Base-by-base conservation (phyloP, 108 stramenopile species). In the Seminavis robusta region DNA sequence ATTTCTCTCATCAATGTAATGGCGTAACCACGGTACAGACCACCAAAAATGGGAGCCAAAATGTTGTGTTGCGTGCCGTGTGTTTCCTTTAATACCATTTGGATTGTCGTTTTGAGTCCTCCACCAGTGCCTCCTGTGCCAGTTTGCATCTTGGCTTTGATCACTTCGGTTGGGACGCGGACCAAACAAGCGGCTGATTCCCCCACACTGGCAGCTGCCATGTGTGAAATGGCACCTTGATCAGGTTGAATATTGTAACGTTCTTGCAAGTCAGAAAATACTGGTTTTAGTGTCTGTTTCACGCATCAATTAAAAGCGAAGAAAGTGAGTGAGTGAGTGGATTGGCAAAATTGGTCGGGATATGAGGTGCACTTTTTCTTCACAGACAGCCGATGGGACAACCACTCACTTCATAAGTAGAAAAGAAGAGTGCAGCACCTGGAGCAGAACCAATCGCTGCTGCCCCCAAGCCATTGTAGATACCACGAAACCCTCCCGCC, bases 111-210 rank as follows among this genome's bases (percentile, higher is more conserved):
- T 0, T 43, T 27, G 23, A 92, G 54, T 17, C 61, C 38, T 4
- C 77, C 37, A 8, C 80, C 80, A 23, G 34, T n/a, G n/a, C n/a
- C 65, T 55, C 36, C 47, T 48, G 86, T 56, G 46, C 71, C 68
- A 0, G 82, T 88, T 74, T 99, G 99, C 95, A 97, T 94, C 41
- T 90, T 92, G 29, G 94, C 84, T 76, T 99, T 99, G 50, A 99
- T 67, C 1, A 98, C 94, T 65, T 99, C 99, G 9, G 96, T 95
- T 5, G 99, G 99, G 10, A 97, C 98, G 0, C 99, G 88, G 0
- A 99, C 94, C 34, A 98, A 64, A 67, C 97, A 97, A 10, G 97
- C 97, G 30, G 84, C 81, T 4, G 91, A 59, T 58, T 99, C 99
- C 9, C 95, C 99, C 13, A 85, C 61, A 1, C 77, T 77, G 4